Conservation (phyloP, 352 stramenopile species). For the Phytophthora hybrid region DNA sequence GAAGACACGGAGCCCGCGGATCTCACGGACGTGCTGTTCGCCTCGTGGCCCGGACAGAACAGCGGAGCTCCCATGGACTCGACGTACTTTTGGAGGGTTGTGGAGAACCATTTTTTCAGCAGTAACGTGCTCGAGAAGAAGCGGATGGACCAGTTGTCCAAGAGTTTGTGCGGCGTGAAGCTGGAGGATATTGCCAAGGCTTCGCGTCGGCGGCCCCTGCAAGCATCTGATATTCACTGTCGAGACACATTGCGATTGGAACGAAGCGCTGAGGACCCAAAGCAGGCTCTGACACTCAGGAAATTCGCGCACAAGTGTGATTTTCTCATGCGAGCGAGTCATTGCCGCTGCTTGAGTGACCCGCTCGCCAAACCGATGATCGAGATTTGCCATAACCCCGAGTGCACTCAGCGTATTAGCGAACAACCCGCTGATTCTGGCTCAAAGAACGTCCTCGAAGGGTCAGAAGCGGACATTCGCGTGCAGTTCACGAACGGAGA, state of each 20-base stretch:
- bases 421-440: neutral
- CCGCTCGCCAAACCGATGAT: slow-evolving; percentile 55
- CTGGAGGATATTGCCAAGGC: slow-evolving; percentile 69
- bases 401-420: slow-evolving; percentile 8
- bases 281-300: slow-evolving; percentile 49
- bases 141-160: slow-evolving; percentile 74
- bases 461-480: slow-evolving; percentile 35
- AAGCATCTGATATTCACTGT: slow-evolving; percentile 64
- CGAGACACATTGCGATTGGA: slow-evolving; percentile 71
- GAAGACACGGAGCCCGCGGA: slow-evolving; percentile 48
- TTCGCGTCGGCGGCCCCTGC: slow-evolving; percentile 33
- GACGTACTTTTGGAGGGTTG: slow-evolving; percentile 80
- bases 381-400: slow-evolving; percentile 45
- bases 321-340: slow-evolving; percentile 79
- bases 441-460: slow-evolving; percentile 16
- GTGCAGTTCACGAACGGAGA: slow-evolving; percentile 56
- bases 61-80: slow-evolving; percentile 77
- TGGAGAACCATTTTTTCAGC: slow-evolving; percentile 77
- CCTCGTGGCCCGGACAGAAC: slow-evolving; percentile 78
- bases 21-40: slow-evolving; percentile 81
- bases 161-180: slow-evolving; percentile 72
- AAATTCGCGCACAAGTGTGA: slow-evolving; percentile 80
- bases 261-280: slow-evolving; percentile 41
- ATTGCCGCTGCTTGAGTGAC: slow-evolving; percentile 69
- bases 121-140: slow-evolving; percentile 72